Evolutionary conservation across 768 basidiomycete species (phyloP), one percentile per base, ranked within the genome.

Genomic region (Pulveroboletus sp.): DNA sequence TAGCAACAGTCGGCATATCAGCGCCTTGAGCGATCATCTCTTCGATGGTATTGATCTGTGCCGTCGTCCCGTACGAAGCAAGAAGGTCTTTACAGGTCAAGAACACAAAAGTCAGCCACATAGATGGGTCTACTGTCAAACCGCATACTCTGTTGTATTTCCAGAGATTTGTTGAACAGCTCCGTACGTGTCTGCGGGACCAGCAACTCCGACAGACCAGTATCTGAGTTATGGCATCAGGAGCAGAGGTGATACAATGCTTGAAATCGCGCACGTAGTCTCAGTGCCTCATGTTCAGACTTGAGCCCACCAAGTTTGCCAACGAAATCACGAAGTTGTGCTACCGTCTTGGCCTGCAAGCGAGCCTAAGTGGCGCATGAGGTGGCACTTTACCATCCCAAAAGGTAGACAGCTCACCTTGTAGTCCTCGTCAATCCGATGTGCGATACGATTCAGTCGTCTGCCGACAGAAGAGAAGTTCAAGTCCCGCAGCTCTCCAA

Each of bases 221-320:
- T 98, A 66, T 99, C 97, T 98, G 35, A 29, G 24, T 35, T 39
- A 38, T 55, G 21, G 16, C 10, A 27, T 55, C 24, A 31, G 53
- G 17, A 42, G 17, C 40, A 45, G 48, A 21, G 7, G 8, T 24
- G 49, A 49, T 21, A 31, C 43, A 37, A 25, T 11, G 39, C 16
- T 32, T 34, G 21, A 23, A 40, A 50, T 33, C 23, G 50, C 92
- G 66, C 63, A 98, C 95, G 95, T 43, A 98, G 74, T 53, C 88
- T 75, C 52, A 98, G 67, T 39, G 90, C 81, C 63, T 94, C 89
- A 57, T 97, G 93, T 61, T 99, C 95, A 16, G 80, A 81, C 69
- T 97, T 92, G 53, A 98, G 71, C 2, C 93, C 92, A 19, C 94
- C 91, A 2, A 99, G 75, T 63, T 90, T 94, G 12, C 94, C 94